Base-by-base conservation (phyloP, 495 filamentous ascomycete genomes). In the Daldinia decipiens region DNA sequence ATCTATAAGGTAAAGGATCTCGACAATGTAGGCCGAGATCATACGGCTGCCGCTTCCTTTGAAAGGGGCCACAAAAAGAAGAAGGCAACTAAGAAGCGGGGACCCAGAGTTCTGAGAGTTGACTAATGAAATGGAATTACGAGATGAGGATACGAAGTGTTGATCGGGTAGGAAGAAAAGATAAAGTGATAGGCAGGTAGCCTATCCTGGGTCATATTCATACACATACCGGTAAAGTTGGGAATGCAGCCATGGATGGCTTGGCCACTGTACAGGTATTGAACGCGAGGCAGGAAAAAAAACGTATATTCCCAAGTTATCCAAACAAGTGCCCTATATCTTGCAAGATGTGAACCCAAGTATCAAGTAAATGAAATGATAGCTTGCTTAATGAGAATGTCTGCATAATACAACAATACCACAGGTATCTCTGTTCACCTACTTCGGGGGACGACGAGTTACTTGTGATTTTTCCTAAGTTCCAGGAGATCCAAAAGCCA, bases 1-100 rank as follows among this genome's bases (percentile, higher is more conserved):
- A 98, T 99, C 78, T 99, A 97, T 85, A 99, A 99, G 85, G 96
- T 99, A 76, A 99, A 99, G 82, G 94, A 97, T 72, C 89, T 98
- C 38, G 96, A 99, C 81, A 98, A 98, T 76, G 82, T 99, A 56
- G 95, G 93, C 29, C 87, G 96, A 75, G 93, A 97, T 74, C 95
- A 98, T 80, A 87, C 85, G 31, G 88, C 87, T 57, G 96, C 93
- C 2, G 86, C 89, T 39, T 91, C 93, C 36, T 99, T 98, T 79
- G 94, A 97, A 73, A 90, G 90, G 67, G 96, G 96, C 4, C 88
- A 92, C 74, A 98, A 97, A 89, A 97, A 95, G 86, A 95, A 93
- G 88, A 94, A 92, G 82, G 74, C 88, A 43, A 84, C 86, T 12
- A 95, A 92, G 83, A 89, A 89, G 80, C 90, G 88, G 78, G 95